Base-by-base conservation (phyloP, 2,329 filamentous ascomycete genomes). In the Coleophoma crateriformis region DNA sequence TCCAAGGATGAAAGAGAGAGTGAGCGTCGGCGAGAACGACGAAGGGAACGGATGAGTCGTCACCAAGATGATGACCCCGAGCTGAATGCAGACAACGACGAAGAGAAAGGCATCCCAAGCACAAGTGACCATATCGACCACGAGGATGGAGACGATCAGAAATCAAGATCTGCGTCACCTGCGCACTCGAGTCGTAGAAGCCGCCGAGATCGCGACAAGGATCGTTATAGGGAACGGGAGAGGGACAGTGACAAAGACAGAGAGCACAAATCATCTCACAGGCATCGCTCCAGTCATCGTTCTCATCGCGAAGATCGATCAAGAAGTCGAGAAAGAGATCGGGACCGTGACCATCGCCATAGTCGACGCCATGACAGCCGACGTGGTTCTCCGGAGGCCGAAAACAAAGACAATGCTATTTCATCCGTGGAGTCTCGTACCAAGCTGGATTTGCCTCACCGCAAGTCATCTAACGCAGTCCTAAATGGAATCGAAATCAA, bases 121-220 rank as follows among this genome's bases (percentile, higher is more conserved):
- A 27, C 27, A 27, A 27, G 27, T 32, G 19, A 27, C 15, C 19
- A 32, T 32, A 15, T 27, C 27, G 41, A 27, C 13, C 19, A 54
- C 53, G 66, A 67, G 55, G 68, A 73, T 44, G 71, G 72, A 55
- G 61, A 74, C 56, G 69, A 71, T 12, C 77, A 82, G 44, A 76
- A 78, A 46, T 82, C 84, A 0, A 76, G 85, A 50, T 88, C 86
- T 5, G 75, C 76, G 5, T 89, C 87, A 2, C 79, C 78, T 1
- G 79, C 81, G 12, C 75, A 76, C 48, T 76, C 79, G 7, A 74
- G 75, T 45, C 79, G 83, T 58, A 79, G 81, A 53, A 82, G 81
- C 57, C 82, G 79, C 46, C 77, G 76, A 55, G 81, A 86, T 39
- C 73, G 74, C 50, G 75, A 79, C n/a, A 65, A 65, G 32, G 74